A percentile compares a stretch with the other conserved stretches of the same genome.
These are phyloP conservation scores for Physcia stellaris DNA, from an alignment of 495 filamentous ascomycete species.

Conservation along the genomic window DNA sequence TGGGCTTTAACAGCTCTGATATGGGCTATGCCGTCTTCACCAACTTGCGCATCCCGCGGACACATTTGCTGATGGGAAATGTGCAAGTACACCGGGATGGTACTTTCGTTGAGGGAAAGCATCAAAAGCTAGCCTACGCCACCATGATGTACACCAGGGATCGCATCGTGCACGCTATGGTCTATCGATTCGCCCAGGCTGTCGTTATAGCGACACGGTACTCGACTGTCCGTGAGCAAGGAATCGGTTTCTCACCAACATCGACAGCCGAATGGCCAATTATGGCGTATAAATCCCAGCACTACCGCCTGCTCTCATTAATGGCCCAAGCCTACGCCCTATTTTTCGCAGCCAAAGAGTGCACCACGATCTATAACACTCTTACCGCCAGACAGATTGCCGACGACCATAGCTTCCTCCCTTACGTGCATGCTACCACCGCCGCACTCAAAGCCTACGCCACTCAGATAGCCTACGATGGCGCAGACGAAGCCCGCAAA, in stretches of 20 bases:
- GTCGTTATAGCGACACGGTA: too few relatives aligned
- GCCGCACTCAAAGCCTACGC: conserved; percentile 37
- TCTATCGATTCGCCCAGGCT: too few relatives aligned
- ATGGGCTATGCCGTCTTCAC: conserved; percentile 40
- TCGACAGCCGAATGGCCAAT: conserved; percentile 33
- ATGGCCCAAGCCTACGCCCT: too few relatives aligned
- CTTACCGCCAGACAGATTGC: too few relatives aligned
- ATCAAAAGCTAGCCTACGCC: conserved; percentile 31
- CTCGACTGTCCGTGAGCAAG: too few relatives aligned
- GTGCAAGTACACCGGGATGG: conserved; percentile 27
- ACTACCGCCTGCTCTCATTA: conserved; percentile 26
- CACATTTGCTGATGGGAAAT: conserved; percentile 32
- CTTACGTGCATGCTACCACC: conserved; percentile 34
- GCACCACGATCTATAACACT: too few relatives aligned
- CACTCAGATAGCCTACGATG: conserved; percentile 33
- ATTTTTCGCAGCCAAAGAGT: too few relatives aligned
- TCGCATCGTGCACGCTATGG: too few relatives aligned
- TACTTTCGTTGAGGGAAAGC: conserved; percentile 23
- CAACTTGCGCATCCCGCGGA: conserved; percentile 31
- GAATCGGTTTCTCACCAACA: too few relatives aligned
- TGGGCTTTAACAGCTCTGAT: conserved; percentile 34
- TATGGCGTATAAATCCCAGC: conserved; percentile 25
- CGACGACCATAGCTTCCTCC: conserved; percentile 27
- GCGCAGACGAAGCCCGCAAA: conserved; percentile 34
- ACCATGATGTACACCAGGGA: too few relatives aligned